Evolutionary conservation across 2,329 filamentous ascomycete species (phyloP).

Genomic region (Cytospora paraplurivora): DNA sequence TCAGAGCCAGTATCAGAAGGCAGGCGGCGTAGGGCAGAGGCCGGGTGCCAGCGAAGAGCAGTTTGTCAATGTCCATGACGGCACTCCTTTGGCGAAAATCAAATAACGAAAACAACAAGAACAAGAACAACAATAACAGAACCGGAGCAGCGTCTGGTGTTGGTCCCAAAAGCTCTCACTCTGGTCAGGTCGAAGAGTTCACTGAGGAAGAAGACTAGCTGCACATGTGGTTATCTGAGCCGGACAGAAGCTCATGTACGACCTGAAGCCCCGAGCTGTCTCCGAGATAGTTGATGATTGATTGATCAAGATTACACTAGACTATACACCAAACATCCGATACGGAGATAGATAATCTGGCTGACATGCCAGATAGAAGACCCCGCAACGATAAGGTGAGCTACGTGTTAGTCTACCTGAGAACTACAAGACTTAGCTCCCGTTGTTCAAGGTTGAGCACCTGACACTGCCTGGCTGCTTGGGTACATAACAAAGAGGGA

Average conservation of each 20-base stretch:
- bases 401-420: not conserved
- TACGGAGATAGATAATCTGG: slow-evolving; percentile 19
- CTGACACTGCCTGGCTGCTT: not conserved
- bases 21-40: slow-evolving; percentile 2
- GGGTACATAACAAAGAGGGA: not conserved
- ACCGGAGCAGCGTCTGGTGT: not conserved
- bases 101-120: not conserved
- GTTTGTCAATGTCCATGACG: slow-evolving; percentile 14
- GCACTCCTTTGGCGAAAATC: not conserved
- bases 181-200: not conserved
- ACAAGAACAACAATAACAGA: too few species aligned
- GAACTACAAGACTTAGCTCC: slow-evolving; percentile 3
- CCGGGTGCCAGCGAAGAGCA: not conserved
- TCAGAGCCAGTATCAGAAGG: slow-evolving; percentile 2
- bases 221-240: not conserved
- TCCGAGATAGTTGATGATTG: slow-evolving; percentile 18
- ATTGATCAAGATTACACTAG: slow-evolving; percentile 1
- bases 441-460: not conserved
- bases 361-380: slow-evolving; percentile 11
- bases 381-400: slow-evolving; percentile 28
- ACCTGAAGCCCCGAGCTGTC: slow-evolving; percentile 14
- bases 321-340: slow-evolving; percentile 16
- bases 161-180: not conserved
- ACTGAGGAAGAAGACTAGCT: not conserved
- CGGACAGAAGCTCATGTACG: not conserved